These are phyloP conservation scores for Butyriboletus loyo DNA, from an alignment of 768 basidiomycete genomes.

Conservation along the genomic window DNA sequence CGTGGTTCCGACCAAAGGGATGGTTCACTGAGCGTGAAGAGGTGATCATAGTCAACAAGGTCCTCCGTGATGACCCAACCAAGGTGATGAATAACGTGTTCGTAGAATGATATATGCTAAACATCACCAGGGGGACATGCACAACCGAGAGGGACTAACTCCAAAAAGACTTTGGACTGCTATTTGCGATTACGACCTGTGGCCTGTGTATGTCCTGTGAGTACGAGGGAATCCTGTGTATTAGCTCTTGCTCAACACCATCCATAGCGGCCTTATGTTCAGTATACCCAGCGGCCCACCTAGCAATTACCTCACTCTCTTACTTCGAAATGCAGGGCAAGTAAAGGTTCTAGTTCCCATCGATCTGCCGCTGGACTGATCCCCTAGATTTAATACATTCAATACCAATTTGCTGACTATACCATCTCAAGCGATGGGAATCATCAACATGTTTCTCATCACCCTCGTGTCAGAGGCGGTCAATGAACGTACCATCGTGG, in stretches of 20 bases:
- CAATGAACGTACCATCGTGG: slow-evolving; percentile 50
- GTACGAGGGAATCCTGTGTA: not conserved
- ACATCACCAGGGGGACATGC: slow-evolving; percentile 46
- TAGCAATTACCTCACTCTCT: slow-evolving; percentile 54
- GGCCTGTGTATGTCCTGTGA: slow-evolving; percentile 60
- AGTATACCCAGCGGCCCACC: slow-evolving; percentile 51
- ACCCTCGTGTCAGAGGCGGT: slow-evolving; percentile 50
- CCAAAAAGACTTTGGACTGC: slow-evolving; percentile 50
- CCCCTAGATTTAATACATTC: slow-evolving; percentile 53
- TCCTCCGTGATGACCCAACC: slow-evolving; percentile 63
- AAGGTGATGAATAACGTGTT: slow-evolving; percentile 34
- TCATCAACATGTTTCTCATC: slow-evolving; percentile 50
- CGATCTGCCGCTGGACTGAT: not conserved
- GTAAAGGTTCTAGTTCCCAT: not conserved
- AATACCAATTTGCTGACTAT: slow-evolving; percentile 59
- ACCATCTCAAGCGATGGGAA: slow-evolving; percentile 50
- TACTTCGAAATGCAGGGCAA: slow-evolving; percentile 52
- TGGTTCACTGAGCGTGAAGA: slow-evolving; percentile 67
- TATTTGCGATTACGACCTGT: slow-evolving; percentile 59
- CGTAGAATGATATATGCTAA: not conserved
- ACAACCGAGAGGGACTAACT: slow-evolving; percentile 61
- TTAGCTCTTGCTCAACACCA: not conserved
- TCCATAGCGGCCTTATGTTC: slow-evolving; percentile 47
- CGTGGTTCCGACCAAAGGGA: slow-evolving; percentile 56
- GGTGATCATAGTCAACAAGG: slow-evolving; percentile 54